Conservation (phyloP, 192 early-diverging fungal genomes). For the Coemansia sp. region DNA sequence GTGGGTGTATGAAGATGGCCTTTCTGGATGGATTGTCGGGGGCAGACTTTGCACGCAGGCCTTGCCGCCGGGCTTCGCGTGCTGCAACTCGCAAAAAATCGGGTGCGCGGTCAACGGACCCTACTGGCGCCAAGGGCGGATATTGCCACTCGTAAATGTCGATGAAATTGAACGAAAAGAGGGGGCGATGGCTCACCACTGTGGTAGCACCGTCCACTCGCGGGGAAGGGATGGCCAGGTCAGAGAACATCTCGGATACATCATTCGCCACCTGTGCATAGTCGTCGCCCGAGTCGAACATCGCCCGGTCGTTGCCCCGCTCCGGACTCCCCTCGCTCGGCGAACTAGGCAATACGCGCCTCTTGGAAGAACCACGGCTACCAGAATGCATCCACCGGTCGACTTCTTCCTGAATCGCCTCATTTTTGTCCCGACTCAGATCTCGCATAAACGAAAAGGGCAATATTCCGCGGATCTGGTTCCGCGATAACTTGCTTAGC, state of each 20-base stretch:
- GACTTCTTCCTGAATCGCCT: slow-evolving; percentile 19
- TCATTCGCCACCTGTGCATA: neutral
- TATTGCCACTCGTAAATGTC: slow-evolving; percentile 50
- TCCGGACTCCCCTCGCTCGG: slow-evolving; percentile 6
- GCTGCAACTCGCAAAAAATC: slow-evolving; percentile 41
- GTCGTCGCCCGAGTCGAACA: neutral
- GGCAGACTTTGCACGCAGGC: slow-evolving; percentile 14
- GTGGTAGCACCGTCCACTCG: neutral
- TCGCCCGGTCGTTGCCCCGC: neutral
- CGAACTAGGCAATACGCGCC: slow-evolving; percentile 17
- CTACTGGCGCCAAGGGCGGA: slow-evolving; percentile 21
- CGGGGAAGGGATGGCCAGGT: neutral
- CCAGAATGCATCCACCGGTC: neutral
- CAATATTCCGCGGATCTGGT: slow-evolving; percentile 43
- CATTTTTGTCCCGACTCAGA: slow-evolving; percentile 12
- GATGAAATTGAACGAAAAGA: slow-evolving; percentile 40
- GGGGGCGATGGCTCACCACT: neutral
- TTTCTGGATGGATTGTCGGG: slow-evolving; percentile 36
- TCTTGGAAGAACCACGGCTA: neutral
- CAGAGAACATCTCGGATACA: slow-evolving; percentile 20
- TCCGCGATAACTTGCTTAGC: slow-evolving; percentile 23
- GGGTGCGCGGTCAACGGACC: slow-evolving; percentile 18
- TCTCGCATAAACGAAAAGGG: slow-evolving; percentile 52
- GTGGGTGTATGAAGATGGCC: slow-evolving; percentile 23
- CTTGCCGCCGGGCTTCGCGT: slow-evolving; percentile 34